These are phyloP conservation scores for Cladophialophora yegresii DNA, from an alignment of 2,329 filamentous ascomycete species.

Conservation along the genomic window DNA sequence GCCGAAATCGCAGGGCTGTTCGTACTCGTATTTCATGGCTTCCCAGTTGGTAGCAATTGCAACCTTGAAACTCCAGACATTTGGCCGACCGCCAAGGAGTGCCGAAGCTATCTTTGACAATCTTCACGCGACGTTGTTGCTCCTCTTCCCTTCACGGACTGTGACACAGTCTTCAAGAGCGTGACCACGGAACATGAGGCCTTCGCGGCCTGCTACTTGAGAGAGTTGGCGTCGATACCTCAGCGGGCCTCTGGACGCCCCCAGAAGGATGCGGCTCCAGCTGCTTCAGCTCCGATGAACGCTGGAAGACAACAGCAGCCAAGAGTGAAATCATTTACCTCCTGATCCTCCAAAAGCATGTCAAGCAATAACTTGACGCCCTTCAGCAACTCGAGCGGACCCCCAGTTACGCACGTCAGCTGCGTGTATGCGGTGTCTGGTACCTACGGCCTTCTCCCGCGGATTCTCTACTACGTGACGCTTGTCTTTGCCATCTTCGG, in stretches of 20 bases:
- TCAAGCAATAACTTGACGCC: constrained; percentile 18
- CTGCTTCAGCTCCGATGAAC: not conserved
- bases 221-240: not conserved
- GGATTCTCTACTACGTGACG: constrained; percentile 39
- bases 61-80: constrained; percentile 4
- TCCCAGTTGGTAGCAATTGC: constrained; percentile 7
- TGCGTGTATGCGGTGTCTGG: constrained; percentile 37
- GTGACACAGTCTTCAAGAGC: not conserved
- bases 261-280: not conserved
- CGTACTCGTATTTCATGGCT: constrained; percentile 16
- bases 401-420: constrained; percentile 22
- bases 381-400: constrained; percentile 11
- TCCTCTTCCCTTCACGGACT: not conserved
- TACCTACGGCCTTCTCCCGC: constrained; percentile 38
- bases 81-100: no score
- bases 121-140: not conserved
- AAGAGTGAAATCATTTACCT: not conserved
- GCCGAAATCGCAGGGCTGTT: not conserved
- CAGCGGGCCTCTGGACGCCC: not conserved
- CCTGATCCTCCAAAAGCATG: constrained; percentile 12
- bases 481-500: constrained; percentile 39
- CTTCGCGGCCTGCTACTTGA: not conserved
- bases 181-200: not conserved
- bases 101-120: not conserved
- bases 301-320: not conserved